Evolutionary conservation across 2,329 filamentous ascomycete species (phyloP).

Genomic region (Pseudogymnoascus sp.): DNA sequence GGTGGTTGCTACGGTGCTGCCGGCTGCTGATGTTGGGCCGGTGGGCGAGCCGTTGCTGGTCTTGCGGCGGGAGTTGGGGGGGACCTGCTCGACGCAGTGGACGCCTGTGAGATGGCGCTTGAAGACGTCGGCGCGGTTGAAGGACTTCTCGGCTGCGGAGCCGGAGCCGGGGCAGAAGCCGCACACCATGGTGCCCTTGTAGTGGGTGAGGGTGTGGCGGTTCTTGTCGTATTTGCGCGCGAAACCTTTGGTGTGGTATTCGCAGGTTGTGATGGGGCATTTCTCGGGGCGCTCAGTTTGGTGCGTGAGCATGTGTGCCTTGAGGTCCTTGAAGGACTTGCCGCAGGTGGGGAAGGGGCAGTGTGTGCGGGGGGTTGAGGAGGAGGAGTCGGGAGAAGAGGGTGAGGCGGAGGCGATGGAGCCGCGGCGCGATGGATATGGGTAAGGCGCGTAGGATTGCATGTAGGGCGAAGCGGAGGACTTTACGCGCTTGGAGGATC

Average conservation of each 20-base stretch:
- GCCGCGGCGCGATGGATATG: constrained; percentile 22
- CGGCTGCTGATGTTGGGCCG: constrained; percentile 16
- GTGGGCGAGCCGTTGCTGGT: constrained; percentile 23
- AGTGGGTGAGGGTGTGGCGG: constrained; percentile 89
- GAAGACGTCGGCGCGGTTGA: constrained; percentile 95
- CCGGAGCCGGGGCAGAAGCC: constrained; percentile 89
- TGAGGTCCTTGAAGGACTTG: constrained; percentile 53
- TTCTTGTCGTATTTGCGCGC: constrained; percentile 98
- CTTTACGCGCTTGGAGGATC: constrained; percentile 19
- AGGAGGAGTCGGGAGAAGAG: constrained; percentile 12
- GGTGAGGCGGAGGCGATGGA: neutral
- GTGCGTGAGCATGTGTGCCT: constrained; percentile 95
- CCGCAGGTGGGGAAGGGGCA: constrained; percentile 52
- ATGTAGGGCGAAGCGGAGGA: constrained; percentile 26
- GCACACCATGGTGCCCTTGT: constrained; percentile 97
- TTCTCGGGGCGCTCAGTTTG: constrained; percentile 91
- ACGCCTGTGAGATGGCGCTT: constrained; percentile 90
- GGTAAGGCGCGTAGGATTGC: constrained; percentile 21
- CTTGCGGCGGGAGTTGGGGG: constrained; percentile 79
- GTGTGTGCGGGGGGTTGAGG: constrained; percentile 27
- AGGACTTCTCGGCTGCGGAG: constrained; percentile 83
- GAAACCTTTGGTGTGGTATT: constrained; percentile 91
- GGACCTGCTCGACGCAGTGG: constrained; percentile 88
- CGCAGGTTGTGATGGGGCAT: constrained; percentile 86
- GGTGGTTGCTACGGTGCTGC: constrained; percentile 29